Evolutionary conservation across 148 eudicot genomes (phyloP).

Genomic region (Beta vulgaris): DNA sequence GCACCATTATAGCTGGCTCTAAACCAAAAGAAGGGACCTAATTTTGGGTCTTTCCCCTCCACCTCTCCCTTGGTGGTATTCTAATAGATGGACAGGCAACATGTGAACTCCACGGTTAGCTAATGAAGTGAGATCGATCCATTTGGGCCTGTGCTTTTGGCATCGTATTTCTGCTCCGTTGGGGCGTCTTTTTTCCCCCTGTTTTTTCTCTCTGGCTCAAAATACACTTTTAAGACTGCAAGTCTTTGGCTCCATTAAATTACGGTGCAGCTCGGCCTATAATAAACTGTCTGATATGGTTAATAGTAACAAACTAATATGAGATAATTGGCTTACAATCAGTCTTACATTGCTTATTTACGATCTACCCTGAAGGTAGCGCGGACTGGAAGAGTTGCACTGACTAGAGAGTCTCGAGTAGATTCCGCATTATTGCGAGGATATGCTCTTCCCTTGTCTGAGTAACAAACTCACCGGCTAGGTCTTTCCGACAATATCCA

Average conservation of each 20-base stretch:
- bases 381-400: constrained; percentile 80
- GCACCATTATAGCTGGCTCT: no score
- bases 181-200: no score
- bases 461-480: background rate
- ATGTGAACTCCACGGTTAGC: no score
- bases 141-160: no score
- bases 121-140: no score
- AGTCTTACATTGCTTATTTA: background rate
- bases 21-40: no score
- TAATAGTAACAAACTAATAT: background rate
- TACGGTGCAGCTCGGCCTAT: no score
- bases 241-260: no score
- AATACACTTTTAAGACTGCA: no score
- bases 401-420: constrained; percentile 76
- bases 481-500: background rate
- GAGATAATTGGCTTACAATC: constrained; percentile 7
- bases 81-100: background rate
- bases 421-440: constrained; percentile 78
- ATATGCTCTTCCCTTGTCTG: constrained; percentile 47
- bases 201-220: no score
- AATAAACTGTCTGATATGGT: no score
- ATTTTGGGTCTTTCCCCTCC: background rate
- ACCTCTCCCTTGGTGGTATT: background rate
- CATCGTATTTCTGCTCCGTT: no score
- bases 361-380: constrained; percentile 53